Evolutionary conservation across 2,329 filamentous ascomycete genomes (phyloP).

Genomic region (Alternaria novae-zelandiae): DNA sequence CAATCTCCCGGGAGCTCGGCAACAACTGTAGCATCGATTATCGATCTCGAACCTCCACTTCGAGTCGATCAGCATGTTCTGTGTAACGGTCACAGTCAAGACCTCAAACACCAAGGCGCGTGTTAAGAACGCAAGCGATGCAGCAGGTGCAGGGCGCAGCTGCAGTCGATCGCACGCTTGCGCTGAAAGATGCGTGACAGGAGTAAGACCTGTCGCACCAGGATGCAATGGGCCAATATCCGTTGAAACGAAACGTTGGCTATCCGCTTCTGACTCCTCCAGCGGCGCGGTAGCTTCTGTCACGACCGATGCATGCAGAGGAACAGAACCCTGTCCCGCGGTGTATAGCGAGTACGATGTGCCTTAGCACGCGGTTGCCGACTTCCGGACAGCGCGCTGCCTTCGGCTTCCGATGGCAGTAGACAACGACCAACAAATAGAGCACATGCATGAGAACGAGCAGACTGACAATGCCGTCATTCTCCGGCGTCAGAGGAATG

Average conservation of each 20-base stretch:
- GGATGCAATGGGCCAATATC: constrained; percentile 24
- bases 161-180: constrained; percentile 13
- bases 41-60: background rate
- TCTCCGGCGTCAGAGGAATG: constrained; percentile 10
- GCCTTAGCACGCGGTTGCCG: background rate
- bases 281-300: constrained; percentile 1
- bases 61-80: background rate
- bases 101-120: background rate
- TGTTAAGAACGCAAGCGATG: constrained; percentile 4
- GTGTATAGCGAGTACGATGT: background rate
- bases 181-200: constrained; percentile 19
- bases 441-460: background rate
- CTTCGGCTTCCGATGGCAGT: background rate
- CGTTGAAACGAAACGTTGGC: constrained; percentile 27
- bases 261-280: constrained; percentile 16
- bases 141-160: constrained; percentile 5
- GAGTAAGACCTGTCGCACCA: constrained; percentile 28
- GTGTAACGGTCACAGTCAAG: background rate
- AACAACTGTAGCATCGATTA: background rate
- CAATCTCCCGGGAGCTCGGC: constrained; percentile 6
- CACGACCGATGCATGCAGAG: background rate
- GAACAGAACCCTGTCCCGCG: background rate
- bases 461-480: background rate
- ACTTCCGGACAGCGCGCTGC: background rate
- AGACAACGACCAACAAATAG: background rate